Base-by-base conservation (phyloP, 2,329 filamentous ascomycete species). In the Pyrenophora tritici-repentis region DNA sequence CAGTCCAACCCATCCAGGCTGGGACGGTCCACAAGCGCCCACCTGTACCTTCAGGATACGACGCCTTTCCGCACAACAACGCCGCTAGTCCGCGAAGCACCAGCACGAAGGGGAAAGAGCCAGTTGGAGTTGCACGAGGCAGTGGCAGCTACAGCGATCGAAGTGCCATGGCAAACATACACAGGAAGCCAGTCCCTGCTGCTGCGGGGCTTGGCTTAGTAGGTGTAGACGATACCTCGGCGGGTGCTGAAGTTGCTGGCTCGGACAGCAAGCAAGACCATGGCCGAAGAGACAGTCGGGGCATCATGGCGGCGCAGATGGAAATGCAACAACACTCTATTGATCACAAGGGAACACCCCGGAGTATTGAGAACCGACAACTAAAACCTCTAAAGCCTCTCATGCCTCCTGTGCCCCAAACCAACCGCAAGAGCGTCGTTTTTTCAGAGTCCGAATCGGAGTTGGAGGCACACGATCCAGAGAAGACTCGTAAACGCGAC, bases 371-470 rank as follows among this genome's bases (percentile, higher is more conserved):
- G 32, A 47, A 72, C 42, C 50, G 73, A 68, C 60, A 75, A 50
- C 56, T 42, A 44, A 33, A 33, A 37, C 48, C 43, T 22, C 41
- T 40, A 24, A 68, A 51, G 34, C 49, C 58, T 8, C 56, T 55
- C 37, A 63, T 47, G 58, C 70, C 41, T 24, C 50, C 65, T 26
- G 16, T 66, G 17, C 71, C 66, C 10, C 70, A 73, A 31, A 60
- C 73, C 14, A 59, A 57, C n/a, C 66, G 73, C 20, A 72, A 75
- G 39, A 71, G 72, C 44, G 73, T 79, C n/a, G 74, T 72, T 0
- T 77, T 78, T 41, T 70, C 65, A 9, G 62, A 67, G 18, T 59
- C 62, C 4, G 60, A 63, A 29, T 49, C 64, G 3, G 66, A 62
- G 32, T 44, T 61, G 17, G 55, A 62, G 17, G 58, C 64, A 18